These are phyloP conservation scores for Hansenula anomala DNA, from an alignment of 1,139 yeast genomes.

Conservation along the genomic window DNA sequence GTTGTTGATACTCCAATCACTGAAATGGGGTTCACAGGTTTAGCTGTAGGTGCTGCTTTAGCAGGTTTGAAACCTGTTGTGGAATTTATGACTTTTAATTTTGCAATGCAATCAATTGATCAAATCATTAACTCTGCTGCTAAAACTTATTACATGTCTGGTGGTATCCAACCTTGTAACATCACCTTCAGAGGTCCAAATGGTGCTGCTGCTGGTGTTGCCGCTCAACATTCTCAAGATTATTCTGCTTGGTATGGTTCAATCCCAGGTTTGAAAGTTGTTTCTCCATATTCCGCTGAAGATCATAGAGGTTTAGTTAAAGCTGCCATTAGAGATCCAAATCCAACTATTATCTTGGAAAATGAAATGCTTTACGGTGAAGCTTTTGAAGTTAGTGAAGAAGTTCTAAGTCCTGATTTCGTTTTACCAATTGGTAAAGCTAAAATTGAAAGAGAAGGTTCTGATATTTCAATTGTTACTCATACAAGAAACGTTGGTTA, in stretches of 20 bases:
- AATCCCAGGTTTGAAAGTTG: slow-evolving; percentile 95
- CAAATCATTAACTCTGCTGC: slow-evolving; percentile 98
- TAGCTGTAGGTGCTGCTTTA: slow-evolving; percentile 95
- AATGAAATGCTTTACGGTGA: slow-evolving; percentile 95
- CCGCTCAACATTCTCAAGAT: slow-evolving; percentile 98
- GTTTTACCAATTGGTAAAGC: slow-evolving; percentile 94
- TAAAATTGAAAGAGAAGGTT: slow-evolving; percentile 88
- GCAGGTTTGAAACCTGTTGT: slow-evolving; percentile 96
- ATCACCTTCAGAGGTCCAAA: slow-evolving; percentile 98
- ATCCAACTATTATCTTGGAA: slow-evolving; percentile 94
- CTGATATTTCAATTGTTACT: slow-evolving; percentile 83
- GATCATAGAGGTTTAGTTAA: slow-evolving; percentile 95
- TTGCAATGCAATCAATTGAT: slow-evolving; percentile 99
- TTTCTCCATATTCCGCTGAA: slow-evolving; percentile 93
- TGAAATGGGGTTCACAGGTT: slow-evolving; percentile 98
- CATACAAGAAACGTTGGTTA: slow-evolving; percentile 88
- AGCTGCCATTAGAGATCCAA: slow-evolving; percentile 97
- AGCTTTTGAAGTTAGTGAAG: slow-evolving; percentile 84
- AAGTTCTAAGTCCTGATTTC: slow-evolving; percentile 82
- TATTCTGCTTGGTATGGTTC: slow-evolving; percentile 98
- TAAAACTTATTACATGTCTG: slow-evolving; percentile 97
- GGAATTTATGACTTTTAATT: slow-evolving; percentile 98
- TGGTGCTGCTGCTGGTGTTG: slow-evolving; percentile 99
- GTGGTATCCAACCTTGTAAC: slow-evolving; percentile 97
- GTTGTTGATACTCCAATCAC: slow-evolving; percentile 97